Conservation (phyloP, 352 stramenopile genomes). For the Globisporangium cylindrosporum region DNA sequence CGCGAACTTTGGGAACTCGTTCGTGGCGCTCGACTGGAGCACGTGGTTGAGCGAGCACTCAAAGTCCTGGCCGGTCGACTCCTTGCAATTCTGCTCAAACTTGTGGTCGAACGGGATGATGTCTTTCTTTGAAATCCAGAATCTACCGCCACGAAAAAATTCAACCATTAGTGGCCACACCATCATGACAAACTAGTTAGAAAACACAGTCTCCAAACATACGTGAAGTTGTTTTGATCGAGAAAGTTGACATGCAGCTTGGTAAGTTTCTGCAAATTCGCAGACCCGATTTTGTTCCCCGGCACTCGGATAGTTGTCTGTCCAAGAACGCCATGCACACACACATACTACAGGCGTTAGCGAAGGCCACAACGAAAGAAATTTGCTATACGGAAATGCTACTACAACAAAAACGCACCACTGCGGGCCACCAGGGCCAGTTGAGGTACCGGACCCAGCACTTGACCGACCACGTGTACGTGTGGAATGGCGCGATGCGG, state of each 20-base stretch:
- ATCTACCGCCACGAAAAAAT: slow-evolving; percentile 22
- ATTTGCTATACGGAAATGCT: neutral
- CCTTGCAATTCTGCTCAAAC: slow-evolving; percentile 33
- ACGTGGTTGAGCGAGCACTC: slow-evolving; percentile 34
- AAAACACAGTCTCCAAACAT: neutral
- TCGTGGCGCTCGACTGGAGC: slow-evolving; percentile 40
- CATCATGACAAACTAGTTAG: neutral
- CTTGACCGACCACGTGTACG: slow-evolving; percentile 75
- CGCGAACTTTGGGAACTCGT: slow-evolving; percentile 41
- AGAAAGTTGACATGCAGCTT: slow-evolving; percentile 60
- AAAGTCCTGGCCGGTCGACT: slow-evolving; percentile 35
- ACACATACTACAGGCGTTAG: neutral
- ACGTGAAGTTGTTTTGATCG: slow-evolving; percentile 36
- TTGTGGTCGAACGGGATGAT: slow-evolving; percentile 35
- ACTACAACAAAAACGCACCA: slow-evolving; percentile 31
- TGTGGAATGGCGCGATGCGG: slow-evolving; percentile 69
- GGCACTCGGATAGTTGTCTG: slow-evolving; percentile 62
- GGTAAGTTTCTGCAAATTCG: slow-evolving; percentile 32
- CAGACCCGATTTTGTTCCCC: slow-evolving; percentile 37
- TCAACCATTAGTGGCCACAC: neutral
- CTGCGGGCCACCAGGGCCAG: slow-evolving; percentile 67
- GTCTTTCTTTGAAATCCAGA: slow-evolving; percentile 42
- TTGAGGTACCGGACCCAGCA: slow-evolving; percentile 83
- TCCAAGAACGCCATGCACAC: neutral
- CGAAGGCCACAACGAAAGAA: no score